Conservation (phyloP, 192 early-diverging fungal genomes). For the Backusella liffmaniae region DNA sequence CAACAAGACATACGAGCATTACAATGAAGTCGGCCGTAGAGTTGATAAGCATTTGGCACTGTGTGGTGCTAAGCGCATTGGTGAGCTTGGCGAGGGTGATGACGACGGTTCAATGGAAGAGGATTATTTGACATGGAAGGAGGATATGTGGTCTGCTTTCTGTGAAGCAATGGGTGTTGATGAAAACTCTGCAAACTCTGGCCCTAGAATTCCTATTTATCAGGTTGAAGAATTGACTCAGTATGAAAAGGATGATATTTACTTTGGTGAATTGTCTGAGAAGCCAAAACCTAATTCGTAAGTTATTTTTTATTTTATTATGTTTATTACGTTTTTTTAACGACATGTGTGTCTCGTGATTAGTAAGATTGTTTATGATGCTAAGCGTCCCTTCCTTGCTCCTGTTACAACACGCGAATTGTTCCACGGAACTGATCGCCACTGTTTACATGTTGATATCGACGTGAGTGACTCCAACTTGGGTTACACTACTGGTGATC, state of each 20-base stretch:
- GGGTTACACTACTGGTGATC: conserved; percentile 90
- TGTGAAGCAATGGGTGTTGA: conserved; percentile 75
- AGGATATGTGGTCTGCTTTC: conserved; percentile 74
- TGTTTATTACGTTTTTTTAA: background rate
- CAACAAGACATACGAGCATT: conserved; percentile 89
- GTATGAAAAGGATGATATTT: conserved; percentile 38
- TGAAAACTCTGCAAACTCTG: conserved; percentile 25
- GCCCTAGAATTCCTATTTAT: conserved; percentile 37
- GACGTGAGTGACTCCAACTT: conserved; percentile 83
- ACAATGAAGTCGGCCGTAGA: conserved; percentile 77
- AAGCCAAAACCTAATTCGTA: conserved; percentile 23
- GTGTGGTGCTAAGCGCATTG: conserved; percentile 82
- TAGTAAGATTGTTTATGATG: conserved; percentile 67
- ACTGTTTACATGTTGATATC: conserved; percentile 92
- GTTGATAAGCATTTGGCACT: conserved; percentile 63
- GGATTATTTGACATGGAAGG: conserved; percentile 95
- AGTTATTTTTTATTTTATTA: background rate
- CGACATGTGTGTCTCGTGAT: background rate
- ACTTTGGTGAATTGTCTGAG: conserved; percentile 50
- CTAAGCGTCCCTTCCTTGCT: conserved; percentile 84
- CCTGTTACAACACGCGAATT: conserved; percentile 68
- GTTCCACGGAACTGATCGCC: conserved; percentile 69
- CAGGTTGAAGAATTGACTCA: conserved; percentile 49
- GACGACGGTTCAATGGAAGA: conserved; percentile 96
- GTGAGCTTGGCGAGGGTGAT: conserved; percentile 90